Conservation (phyloP, 1,139 yeast genomes). For the Suzukiozyma palmioleophila region DNA sequence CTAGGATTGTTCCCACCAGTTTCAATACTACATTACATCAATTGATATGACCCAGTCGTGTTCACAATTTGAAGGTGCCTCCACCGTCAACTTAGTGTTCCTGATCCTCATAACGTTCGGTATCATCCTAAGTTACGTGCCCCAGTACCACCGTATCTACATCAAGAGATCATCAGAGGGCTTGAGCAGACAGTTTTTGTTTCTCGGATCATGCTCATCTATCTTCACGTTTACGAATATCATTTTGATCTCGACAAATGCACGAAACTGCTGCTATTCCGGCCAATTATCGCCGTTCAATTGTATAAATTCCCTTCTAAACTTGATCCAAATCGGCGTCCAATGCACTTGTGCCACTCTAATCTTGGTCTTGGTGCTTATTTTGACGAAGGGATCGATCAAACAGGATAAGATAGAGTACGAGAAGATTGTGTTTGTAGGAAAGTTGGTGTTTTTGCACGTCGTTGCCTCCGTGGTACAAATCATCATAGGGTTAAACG, state of each 20-base stretch:
- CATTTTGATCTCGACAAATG: constrained; percentile 52
- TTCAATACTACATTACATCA: too few species aligned
- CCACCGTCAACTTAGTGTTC: constrained; percentile 42
- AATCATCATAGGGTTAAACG: constrained; percentile 25
- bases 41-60: constrained; percentile 18
- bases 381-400: constrained; percentile 40
- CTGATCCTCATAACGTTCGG: constrained; percentile 59
- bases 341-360: constrained; percentile 65
- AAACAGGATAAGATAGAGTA: constrained; percentile 47
- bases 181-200: constrained; percentile 65
- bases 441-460: constrained; percentile 34
- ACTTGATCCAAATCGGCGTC: constrained; percentile 63
- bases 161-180: constrained; percentile 70
- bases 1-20: too few species aligned
- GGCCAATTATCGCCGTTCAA: constrained; percentile 46
- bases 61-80: constrained; percentile 42
- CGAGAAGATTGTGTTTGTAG: constrained; percentile 36
- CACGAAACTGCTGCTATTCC: constrained; percentile 47
- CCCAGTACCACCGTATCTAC: constrained; percentile 66
- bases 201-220: constrained; percentile 72
- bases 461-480: constrained; percentile 32
- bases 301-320: constrained; percentile 67
- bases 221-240: constrained; percentile 68
- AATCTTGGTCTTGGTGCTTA: constrained; percentile 53
- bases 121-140: constrained; percentile 68